Base-by-base conservation (phyloP, 1,284 basidiomycete species). In the Hymenochaete sp. region DNA sequence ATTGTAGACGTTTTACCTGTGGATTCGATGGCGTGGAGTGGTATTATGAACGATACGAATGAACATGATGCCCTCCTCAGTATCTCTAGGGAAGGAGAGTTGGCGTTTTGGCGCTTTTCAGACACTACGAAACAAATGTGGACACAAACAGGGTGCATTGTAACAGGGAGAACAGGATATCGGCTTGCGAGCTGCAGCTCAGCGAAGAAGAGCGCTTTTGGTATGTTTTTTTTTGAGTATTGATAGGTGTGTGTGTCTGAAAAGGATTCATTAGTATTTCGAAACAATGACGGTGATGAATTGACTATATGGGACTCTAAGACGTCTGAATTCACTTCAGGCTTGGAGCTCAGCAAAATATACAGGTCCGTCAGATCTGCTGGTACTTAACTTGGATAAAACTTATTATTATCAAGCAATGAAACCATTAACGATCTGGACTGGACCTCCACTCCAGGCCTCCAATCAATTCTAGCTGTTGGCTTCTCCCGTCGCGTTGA, bases 281-380 rank as follows among this genome's bases (percentile, higher is more conserved):
- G 70, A 2, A 60, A 67, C 37, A 60, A 62, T 14, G 71, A 72
- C 33, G 81, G 73, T 2, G 72, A 89, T 49, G 87, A 93, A 58
- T 64, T 95, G 45, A 91, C 89, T 0, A 89, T 97, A 16, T 96
- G 91, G 91, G 90, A 96, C 61, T 93, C 90, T 0, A 85, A 84
- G 49, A 86, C 87, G 59, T 91, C 86, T n/a, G 88, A 93, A 60
- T 97, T 96, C 61, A 80, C 88, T 3, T 87, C 87, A 1, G 93
- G 93, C 1, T 66, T 92, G 39, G 91, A 95, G 62, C 83, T 81
- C 56, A 68, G 70, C 25, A 67, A 71, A 26, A 61, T 73, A 10
- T 80, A 79, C 49, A 71, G 68, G 86, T 87, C 54, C 45, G 65
- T 57, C n/a, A 24, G 4, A 13, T 43, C 21, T 24, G 26, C 18